Evolutionary conservation across 176 grass and related monocot species (phyloP), one percentile per base, ranked within the genome.

Genomic region (Eleusine coracana): DNA sequence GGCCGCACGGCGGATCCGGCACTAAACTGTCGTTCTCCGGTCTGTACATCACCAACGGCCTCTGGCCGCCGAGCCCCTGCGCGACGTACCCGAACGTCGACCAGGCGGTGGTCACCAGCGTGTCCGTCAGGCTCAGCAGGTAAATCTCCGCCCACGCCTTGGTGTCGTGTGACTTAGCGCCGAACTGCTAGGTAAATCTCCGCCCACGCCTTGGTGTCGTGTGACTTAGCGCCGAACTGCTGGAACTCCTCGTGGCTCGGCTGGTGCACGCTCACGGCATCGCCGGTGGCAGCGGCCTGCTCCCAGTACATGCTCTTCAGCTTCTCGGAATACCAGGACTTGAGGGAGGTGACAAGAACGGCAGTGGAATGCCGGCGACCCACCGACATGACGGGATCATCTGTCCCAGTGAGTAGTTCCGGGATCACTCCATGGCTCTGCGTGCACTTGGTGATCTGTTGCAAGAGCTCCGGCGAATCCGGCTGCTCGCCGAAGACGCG

Each of bases 61-160:
- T 84, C 14, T 86, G 5, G 34, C 85, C 86, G n/a, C 51, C 83
- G 52, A 96, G 72, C 14, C 90, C 88, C 80, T 82, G 76, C 68
- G 90, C 86, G 2, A 96, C 85, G 75, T 96, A 92, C 66, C 93
- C 90, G 44, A 96, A 91, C 46, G 90, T 96, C 1, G 90, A 96
- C 44, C 18, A 23, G 3, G 72, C 80, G 36, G 36, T 93, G 28
- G 90, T 96, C 28, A 90, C 67, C 72, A 96, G 70, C 67, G 12
- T 71, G 20, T 89, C 89, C 58, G 81, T 77, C 42, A 89, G 86
- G 78, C 94, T 93, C 18, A 91, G 65, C 78, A 90, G 76, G 48
- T 89, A 93, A 0, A 97, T 93, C 75, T 93, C 89, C 1, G 91
- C 86, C 72, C 81, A 85, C 42, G 94, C 94, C 86, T 93, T 91